Base-by-base conservation (phyloP, 2,329 filamentous ascomycete genomes). In the Neofusicoccum kwambonambiense region DNA sequence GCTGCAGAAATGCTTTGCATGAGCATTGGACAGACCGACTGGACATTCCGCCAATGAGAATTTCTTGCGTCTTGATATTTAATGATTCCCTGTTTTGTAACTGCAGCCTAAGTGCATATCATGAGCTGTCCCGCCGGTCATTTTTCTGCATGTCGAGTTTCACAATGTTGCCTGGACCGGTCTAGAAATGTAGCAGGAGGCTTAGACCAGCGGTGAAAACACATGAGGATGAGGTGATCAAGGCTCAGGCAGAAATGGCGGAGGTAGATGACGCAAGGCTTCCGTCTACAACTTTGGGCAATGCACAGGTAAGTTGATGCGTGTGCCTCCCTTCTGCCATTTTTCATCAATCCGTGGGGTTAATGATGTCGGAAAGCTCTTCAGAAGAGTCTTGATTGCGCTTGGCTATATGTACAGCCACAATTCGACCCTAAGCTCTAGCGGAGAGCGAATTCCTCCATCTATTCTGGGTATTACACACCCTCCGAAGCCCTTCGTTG, bases 401-500 rank as follows among this genome's bases (percentile, higher is more conserved):
- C 39, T 45, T 27, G 41, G 42, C 50, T 56, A 64, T 63, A 45
- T 64, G 31, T 64, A 47, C 51, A 56, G 49, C 39, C 50, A 35
- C 61, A 39, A 47, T 60, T 17, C 54, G 56, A 49, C 42, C 41
- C 3, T 47, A 17, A 4, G 39, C 56, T 37, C 31, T n/a, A 37
- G 39, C 4, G 15, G 9, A 45, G 41, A 44, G 41, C 41, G 27
- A 42, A 7, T 64, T 13, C 31, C 31, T 37, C 51, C 61, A 35
- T 64, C 61, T 64, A 64, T 8, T 37, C 58, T 49, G 52, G 51
- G 22, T 39, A 64, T 64, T 47, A 37, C 11, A 22, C 62, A 41
- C n/a, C 52, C 52, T 41, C 62, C 31, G 19, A 50, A 49, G 5
- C 41, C 35, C 17, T 27, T 17, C 27, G n/a, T 44, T 44, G 37